Conservation (phyloP, 2,329 filamentous ascomycete genomes). For the Sarocladiaceae sp. region DNA sequence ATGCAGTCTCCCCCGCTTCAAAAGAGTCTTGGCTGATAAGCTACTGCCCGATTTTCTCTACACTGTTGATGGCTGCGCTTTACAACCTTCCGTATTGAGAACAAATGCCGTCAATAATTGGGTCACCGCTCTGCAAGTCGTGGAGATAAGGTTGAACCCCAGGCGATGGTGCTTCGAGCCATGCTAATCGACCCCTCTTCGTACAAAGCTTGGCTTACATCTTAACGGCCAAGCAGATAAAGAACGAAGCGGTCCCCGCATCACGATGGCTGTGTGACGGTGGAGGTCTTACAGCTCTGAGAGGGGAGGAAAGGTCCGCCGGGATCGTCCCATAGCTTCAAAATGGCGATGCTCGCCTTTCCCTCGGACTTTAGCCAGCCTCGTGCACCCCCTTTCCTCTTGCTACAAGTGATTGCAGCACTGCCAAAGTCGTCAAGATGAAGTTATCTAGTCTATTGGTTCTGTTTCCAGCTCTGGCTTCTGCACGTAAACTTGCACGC, state of each 20-base stretch:
- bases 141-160: no score
- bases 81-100: background rate
- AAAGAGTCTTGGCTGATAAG: no score
- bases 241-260: no score
- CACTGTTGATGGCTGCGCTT: background rate
- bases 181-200: background rate
- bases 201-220: no score
- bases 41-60: no score
- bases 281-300: no score
- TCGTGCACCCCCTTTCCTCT: background rate
- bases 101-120: background rate
- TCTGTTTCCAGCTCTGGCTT: background rate
- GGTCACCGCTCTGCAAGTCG: background rate
- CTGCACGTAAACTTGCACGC: background rate
- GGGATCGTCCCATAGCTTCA: no score
- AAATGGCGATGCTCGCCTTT: background rate
- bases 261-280: no score
- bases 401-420: background rate
- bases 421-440: background rate
- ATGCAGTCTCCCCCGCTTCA: no score
- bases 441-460: background rate
- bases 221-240: no score
- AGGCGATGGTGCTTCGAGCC: background rate
- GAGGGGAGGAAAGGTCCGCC: no score
- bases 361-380: background rate